phyloP scores from a whole-genome alignment of 2,329 filamentous ascomycete genomes.

The Pestalotiopsis sp. region DNA sequence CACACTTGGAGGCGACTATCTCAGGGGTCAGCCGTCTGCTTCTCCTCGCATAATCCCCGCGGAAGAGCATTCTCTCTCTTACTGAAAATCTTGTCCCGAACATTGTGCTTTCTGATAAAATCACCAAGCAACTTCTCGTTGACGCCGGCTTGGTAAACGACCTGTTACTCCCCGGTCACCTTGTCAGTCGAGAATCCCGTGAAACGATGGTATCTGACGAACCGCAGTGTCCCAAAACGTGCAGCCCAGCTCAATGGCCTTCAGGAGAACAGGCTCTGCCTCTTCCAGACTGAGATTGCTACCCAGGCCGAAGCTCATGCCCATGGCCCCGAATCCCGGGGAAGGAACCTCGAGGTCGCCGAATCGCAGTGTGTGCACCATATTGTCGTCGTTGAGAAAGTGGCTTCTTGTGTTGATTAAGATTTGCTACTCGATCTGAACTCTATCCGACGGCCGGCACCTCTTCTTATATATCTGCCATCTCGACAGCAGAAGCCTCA shows the following conservation, averaged over 20 bases:
- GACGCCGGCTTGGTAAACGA: slow-evolving; percentile 47
- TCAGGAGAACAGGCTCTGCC: slow-evolving; percentile 51
- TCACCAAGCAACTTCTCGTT: slow-evolving; percentile 54
- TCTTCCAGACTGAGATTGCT: slow-evolving; percentile 44
- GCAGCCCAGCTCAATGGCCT: slow-evolving; percentile 49
- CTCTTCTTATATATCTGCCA: not conserved
- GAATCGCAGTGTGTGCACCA: slow-evolving; percentile 46
- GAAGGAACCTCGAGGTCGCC: slow-evolving; percentile 37
- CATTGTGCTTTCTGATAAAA: slow-evolving; percentile 53
- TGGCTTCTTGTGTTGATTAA: not conserved
- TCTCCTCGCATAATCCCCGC: not conserved
- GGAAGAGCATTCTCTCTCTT: slow-evolving; percentile 32
- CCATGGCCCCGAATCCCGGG: slow-evolving; percentile 55
- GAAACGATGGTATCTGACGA: slow-evolving; percentile 18
- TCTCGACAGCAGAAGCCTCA: not conserved
- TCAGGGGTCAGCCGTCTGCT: not conserved
- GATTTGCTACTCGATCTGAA: not conserved
- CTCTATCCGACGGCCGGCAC: not conserved
- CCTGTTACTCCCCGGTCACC: slow-evolving; percentile 42
- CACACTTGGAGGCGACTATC: slow-evolving; percentile 52
- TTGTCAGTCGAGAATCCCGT: not conserved
- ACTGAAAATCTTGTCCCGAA: slow-evolving; percentile 53
- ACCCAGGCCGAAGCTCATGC: slow-evolving; percentile 46
- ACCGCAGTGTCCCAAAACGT: slow-evolving; percentile 51
- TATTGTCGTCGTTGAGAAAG: slow-evolving; percentile 10